Conservation (phyloP, 83 land plant species). For the Thuja plicata region DNA sequence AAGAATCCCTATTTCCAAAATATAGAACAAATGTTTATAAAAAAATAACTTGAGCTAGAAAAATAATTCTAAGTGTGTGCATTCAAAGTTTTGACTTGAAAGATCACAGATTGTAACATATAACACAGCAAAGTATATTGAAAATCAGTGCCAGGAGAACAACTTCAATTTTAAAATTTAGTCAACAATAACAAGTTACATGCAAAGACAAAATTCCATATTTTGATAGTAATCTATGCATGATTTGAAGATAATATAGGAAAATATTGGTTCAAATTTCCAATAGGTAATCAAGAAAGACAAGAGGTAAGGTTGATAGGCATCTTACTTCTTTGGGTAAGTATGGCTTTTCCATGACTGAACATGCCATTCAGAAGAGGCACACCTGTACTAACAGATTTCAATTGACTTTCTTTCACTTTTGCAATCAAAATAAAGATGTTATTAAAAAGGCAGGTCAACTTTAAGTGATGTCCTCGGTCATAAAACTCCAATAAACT, state of each 20-base stretch:
- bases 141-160: background rate
- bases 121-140: background rate
- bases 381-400: background rate
- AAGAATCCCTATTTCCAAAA: background rate
- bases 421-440: background rate
- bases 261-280: background rate
- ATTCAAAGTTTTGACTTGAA: slow-evolving; percentile 1
- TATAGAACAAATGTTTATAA: background rate
- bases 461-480: background rate
- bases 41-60: background rate
- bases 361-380: background rate
- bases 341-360: background rate
- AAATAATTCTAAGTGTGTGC: background rate
- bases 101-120: background rate
- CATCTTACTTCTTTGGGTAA: background rate
- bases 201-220: background rate
- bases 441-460: background rate
- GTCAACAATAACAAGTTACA: background rate
- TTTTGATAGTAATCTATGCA: background rate
- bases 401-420: background rate
- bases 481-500: too few species aligned
- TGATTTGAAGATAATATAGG: background rate
- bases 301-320: background rate
- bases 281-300: background rate
- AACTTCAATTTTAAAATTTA: background rate